phyloP scores from a whole-genome alignment of 192 early-diverging fungal species.

The Obelidium mucronatum region DNA sequence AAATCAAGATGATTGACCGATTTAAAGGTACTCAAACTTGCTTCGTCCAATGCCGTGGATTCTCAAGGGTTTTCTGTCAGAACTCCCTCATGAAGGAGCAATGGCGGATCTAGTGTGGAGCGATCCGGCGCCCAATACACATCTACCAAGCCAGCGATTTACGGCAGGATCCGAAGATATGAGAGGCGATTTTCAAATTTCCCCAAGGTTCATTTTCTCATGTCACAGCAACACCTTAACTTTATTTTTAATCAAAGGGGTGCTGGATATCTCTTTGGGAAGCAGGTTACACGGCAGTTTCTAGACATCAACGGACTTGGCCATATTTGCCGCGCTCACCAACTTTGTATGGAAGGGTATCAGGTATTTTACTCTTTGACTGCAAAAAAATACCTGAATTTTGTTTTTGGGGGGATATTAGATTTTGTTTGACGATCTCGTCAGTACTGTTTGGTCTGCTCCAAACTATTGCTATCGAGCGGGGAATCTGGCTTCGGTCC shows the following conservation, averaged over 20 bases:
- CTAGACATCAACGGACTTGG: conserved; percentile 78
- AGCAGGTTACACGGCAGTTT: conserved; percentile 78
- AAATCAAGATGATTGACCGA: conserved; percentile 84
- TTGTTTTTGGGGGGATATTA: conserved; percentile 35
- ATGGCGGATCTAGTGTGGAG: conserved; percentile 96
- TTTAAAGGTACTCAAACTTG: conserved; percentile 67
- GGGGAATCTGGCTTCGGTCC: conserved; percentile 83
- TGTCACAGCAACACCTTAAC: background rate
- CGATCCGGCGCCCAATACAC: conserved; percentile 65
- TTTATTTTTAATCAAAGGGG: conserved; percentile 54
- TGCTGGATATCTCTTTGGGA: conserved; percentile 89
- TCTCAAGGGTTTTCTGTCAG: conserved; percentile 44
- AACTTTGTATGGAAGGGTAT: conserved; percentile 89
- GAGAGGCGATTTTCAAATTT: conserved; percentile 80
- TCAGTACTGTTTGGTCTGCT: conserved; percentile 90
- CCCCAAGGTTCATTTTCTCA: conserved; percentile 52
- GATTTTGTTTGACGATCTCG: conserved; percentile 83
- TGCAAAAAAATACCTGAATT: background rate
- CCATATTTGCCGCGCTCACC: conserved; percentile 86
- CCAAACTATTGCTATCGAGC: conserved; percentile 88
- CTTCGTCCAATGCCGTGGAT: background rate
- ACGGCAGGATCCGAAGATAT: conserved; percentile 47
- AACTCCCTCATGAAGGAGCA: conserved; percentile 94
- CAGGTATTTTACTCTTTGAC: conserved; percentile 49
- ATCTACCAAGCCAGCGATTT: conserved; percentile 25